These are phyloP conservation scores for Eimeria mitis DNA, from an alignment of 169 alveolate genomes.

Conservation along the genomic window DNA sequence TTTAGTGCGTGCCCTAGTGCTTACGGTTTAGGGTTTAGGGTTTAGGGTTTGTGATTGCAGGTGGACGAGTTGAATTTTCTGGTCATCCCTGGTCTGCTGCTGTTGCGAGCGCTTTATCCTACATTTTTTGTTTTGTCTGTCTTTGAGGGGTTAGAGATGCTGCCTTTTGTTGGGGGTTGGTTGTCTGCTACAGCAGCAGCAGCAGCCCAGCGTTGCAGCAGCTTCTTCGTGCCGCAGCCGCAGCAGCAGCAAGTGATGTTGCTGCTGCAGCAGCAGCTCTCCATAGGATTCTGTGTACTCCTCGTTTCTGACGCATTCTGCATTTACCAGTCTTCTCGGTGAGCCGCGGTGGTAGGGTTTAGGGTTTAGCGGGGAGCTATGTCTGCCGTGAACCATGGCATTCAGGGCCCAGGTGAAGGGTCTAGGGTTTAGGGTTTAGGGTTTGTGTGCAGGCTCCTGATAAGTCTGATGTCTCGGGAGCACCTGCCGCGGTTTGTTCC, in stretches of 20 bases:
- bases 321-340: conserved; percentile 21
- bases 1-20: not conserved
- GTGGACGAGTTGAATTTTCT: conserved; percentile 77
- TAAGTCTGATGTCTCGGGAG: conserved; percentile 15
- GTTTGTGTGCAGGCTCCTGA: conserved; percentile 48
- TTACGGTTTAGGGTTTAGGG: conserved; percentile 49
- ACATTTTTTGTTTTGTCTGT: not conserved
- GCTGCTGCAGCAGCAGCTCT: conserved; percentile 36
- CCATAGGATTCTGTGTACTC: conserved; percentile 53
- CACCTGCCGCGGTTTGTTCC: conserved; percentile 72
- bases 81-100: conserved; percentile 55
- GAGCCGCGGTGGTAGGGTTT: not conserved
- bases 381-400: too few species aligned
- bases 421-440: conserved; percentile 12
- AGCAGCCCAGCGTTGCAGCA: not conserved
- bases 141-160: not conserved
- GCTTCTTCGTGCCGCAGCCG: conserved; percentile 37
- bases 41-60: conserved; percentile 28
- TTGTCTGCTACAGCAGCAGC: conserved; percentile 17
- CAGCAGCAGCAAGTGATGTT: conserved; percentile 22
- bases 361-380: not conserved
- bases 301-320: conserved; percentile 7
- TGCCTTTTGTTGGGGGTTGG: not conserved
- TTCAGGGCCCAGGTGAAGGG: not conserved
- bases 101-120: conserved; percentile 43